Evolutionary conservation across 2,329 filamentous ascomycete species (phyloP).

Genomic region (Coniosporium tulheliwenetii): DNA sequence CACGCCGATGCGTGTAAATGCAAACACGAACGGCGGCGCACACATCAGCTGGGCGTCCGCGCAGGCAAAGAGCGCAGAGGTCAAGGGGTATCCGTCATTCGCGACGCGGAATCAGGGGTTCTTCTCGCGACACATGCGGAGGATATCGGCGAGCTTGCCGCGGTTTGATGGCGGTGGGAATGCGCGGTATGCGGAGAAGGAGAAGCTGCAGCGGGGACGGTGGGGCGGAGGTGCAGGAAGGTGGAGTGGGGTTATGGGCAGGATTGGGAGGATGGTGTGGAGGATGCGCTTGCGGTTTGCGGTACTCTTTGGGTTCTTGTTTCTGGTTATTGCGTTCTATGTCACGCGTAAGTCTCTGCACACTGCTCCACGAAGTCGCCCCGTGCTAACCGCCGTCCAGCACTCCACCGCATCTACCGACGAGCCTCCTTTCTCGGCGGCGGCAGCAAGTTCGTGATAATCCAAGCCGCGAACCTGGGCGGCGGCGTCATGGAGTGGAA

Average conservation of each 20-base stretch:
- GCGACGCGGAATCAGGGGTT: constrained; percentile 72
- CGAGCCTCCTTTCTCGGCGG: constrained; percentile 60
- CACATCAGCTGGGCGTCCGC: constrained; percentile 69
- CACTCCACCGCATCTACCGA: constrained; percentile 46
- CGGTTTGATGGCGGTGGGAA: constrained; percentile 41
- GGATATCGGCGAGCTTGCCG: constrained; percentile 64
- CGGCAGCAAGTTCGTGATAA: constrained; percentile 83
- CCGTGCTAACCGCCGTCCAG: constrained; percentile 21
- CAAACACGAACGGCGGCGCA: constrained; percentile 36
- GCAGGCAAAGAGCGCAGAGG: constrained; percentile 58
- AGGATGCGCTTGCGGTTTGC: constrained; percentile 50
- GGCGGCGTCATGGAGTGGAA: constrained; percentile 99
- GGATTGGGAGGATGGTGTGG: constrained; percentile 38
- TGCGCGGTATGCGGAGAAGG: constrained; percentile 52
- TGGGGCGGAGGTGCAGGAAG: constrained; percentile 28
- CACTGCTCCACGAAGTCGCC: not conserved
- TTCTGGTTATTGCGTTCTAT: constrained; percentile 52
- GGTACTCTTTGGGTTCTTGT: constrained; percentile 41
- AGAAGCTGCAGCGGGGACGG: constrained; percentile 51
- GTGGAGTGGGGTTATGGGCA: constrained; percentile 17
- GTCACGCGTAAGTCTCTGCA: constrained; percentile 50
- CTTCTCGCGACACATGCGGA: constrained; percentile 71
- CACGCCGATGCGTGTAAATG: constrained; percentile 36
- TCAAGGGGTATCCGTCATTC: constrained; percentile 64
- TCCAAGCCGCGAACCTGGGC: constrained; percentile 83